A percentile compares a stretch with the other conserved stretches of the same genome.
These are phyloP conservation scores for Phascolomyces articulosus DNA, from an alignment of 371 early-diverging fungal species.

Conservation along the genomic window DNA sequence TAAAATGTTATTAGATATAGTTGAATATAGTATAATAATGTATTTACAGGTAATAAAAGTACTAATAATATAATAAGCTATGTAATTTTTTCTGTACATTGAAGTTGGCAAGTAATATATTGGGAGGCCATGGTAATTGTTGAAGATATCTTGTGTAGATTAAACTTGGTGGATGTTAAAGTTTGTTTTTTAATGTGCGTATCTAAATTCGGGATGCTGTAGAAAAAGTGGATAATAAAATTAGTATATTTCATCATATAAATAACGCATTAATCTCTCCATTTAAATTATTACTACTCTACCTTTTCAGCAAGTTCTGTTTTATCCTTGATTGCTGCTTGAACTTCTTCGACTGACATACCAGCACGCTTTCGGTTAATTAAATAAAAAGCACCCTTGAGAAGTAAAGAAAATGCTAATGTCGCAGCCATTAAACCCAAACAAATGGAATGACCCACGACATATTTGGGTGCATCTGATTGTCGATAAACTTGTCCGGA, in stretches of 20 bases:
- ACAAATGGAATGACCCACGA: constrained; percentile 49
- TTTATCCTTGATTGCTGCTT: constrained; percentile 39
- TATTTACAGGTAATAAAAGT: no score
- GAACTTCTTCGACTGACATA: constrained; percentile 42
- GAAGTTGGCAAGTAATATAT: no score
- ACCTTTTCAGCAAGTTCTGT: constrained; percentile 54
- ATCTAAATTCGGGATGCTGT: constrained; percentile 59
- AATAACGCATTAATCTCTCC: not conserved
- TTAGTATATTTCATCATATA: not conserved
- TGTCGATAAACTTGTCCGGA: constrained; percentile 65
- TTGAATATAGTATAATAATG: no score
- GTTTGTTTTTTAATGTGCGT: constrained; percentile 24
- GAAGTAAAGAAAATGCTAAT: no score
- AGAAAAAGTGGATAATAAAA: not conserved
- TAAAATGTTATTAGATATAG: no score
- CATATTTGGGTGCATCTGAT: constrained; percentile 62
- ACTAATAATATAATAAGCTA: no score
- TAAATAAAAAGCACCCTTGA: constrained; percentile 38
- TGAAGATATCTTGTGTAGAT: no score
- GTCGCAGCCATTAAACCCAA: constrained; percentile 40
- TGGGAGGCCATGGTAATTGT: no score
- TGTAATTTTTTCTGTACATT: no score
- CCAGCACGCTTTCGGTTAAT: constrained; percentile 17
- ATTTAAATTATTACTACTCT: constrained; percentile 50
- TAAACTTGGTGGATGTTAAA: no score